Evolutionary conservation across 2,329 filamentous ascomycete genomes (phyloP).

Genomic region (Sporothrix schenckii): DNA sequence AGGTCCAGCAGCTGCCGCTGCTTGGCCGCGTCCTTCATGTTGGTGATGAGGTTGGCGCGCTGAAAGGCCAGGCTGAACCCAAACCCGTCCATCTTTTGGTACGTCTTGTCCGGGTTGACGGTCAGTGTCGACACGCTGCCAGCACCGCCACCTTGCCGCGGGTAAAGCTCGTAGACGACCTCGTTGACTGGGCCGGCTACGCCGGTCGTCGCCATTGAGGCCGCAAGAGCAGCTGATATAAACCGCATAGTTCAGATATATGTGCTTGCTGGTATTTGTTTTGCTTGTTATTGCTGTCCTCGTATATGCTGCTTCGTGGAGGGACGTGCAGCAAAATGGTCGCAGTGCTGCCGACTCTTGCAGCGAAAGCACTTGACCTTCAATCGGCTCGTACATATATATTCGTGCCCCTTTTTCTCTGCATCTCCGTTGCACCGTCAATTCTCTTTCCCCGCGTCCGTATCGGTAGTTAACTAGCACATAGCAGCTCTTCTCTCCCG

Average conservation of each 20-base stretch:
- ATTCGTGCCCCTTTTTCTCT: neutral
- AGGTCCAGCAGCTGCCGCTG: conserved; percentile 49
- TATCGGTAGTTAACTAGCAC: neutral
- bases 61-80: conserved; percentile 51
- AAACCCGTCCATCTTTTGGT: conserved; percentile 53
- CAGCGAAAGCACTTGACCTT: neutral
- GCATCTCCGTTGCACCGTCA: conserved; percentile 11
- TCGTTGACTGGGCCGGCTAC: conserved; percentile 25
- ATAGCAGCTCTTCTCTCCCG: neutral
- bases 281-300: no score
- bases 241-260: conserved; percentile 5
- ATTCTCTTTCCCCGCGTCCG: conserved; percentile 23
- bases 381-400: conserved; percentile 4
- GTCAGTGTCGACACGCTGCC: conserved; percentile 41
- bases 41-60: conserved; percentile 50
- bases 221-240: conserved; percentile 12
- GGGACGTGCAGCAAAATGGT: neutral
- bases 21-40: conserved; percentile 45
- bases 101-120: conserved; percentile 48
- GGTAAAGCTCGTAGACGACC: conserved; percentile 27
- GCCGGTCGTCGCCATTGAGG: conserved; percentile 2
- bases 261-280: no score
- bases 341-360: neutral
- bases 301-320: neutral
- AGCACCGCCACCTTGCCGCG: conserved; percentile 33